Evolutionary conservation across 163 green algal genomes (phyloP).

Genomic region (Scenedesmus sp.): DNA sequence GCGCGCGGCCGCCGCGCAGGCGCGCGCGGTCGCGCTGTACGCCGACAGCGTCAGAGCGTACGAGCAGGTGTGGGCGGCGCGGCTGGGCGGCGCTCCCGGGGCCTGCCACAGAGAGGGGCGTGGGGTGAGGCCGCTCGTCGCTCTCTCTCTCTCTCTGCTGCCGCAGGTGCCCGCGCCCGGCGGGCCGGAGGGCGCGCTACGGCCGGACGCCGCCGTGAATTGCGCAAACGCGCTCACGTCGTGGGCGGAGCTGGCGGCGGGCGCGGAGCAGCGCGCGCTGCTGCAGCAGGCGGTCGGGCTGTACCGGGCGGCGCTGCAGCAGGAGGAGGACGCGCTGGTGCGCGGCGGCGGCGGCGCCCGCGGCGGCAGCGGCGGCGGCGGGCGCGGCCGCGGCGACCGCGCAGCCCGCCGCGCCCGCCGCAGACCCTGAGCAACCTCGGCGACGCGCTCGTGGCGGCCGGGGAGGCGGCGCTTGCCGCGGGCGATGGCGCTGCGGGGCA

Average conservation of each 20-base stretch:
- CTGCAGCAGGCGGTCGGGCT: conserved; percentile 35
- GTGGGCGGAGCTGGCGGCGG: conserved; percentile 47
- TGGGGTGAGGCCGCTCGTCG: not conserved
- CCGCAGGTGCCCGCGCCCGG: not conserved
- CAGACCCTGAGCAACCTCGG: conserved; percentile 58
- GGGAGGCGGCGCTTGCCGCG: conserved; percentile 10
- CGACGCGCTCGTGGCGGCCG: conserved; percentile 51
- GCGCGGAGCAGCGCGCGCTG: not conserved
- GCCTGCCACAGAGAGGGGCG: not conserved
- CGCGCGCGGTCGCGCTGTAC: conserved; percentile 32
- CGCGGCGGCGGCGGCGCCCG: no score
- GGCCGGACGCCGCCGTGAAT: conserved; percentile 53
- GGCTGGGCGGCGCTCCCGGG: not conserved
- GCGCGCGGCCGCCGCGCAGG: not conserved
- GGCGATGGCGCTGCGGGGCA: conserved; percentile 1
- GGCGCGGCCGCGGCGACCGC: no score
- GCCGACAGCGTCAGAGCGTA: conserved; percentile 43
- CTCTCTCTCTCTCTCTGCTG: no score
- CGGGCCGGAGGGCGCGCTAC: conserved; percentile 1
- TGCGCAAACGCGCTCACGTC: conserved; percentile 49
- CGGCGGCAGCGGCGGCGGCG: no score
- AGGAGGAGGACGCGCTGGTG: conserved; percentile 69
- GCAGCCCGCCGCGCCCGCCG: no score
- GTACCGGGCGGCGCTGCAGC: conserved; percentile 55
- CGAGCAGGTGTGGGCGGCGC: not conserved